Conservation (phyloP, 768 basidiomycete species). For the Tylopilus sp. region DNA sequence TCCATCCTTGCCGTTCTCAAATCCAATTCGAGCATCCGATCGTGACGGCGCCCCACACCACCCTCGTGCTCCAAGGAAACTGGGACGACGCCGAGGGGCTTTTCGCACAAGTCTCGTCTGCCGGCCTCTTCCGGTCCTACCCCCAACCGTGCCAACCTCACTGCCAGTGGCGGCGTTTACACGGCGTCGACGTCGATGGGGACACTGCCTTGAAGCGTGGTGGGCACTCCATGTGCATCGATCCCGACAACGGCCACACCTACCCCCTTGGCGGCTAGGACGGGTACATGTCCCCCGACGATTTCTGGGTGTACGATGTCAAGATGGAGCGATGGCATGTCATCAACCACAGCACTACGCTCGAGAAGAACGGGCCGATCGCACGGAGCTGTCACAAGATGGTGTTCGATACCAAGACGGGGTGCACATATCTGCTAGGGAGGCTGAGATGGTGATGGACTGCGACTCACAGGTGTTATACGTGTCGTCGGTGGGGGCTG, state of each 20-base stretch:
- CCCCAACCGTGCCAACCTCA: conserved; percentile 53
- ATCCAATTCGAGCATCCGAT: conserved; percentile 60
- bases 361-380: conserved; percentile 63
- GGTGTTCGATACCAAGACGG: conserved; percentile 70
- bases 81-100: conserved; percentile 57
- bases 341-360: conserved; percentile 51
- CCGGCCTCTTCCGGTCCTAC: conserved; percentile 61
- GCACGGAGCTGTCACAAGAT: conserved; percentile 79
- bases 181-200: conserved; percentile 57
- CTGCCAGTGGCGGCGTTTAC: conserved; percentile 58
- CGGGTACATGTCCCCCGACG: conserved; percentile 66
- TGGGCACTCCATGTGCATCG: conserved; percentile 82
- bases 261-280: conserved; percentile 83
- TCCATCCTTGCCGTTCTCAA: conserved; percentile 21
- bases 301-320: conserved; percentile 75
- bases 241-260: conserved; percentile 54
- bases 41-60: conserved; percentile 59
- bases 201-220: conserved; percentile 67
- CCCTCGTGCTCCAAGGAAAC: conserved; percentile 63
- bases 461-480: conserved; percentile 62
- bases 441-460: conserved; percentile 74
- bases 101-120: conserved; percentile 45
- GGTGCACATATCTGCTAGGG: conserved; percentile 73
- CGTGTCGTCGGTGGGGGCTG: conserved; percentile 65
- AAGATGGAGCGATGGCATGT: conserved; percentile 57